phyloP scores from a whole-genome alignment of 768 basidiomycete genomes.

The Boletus tylopilopsis region DNA sequence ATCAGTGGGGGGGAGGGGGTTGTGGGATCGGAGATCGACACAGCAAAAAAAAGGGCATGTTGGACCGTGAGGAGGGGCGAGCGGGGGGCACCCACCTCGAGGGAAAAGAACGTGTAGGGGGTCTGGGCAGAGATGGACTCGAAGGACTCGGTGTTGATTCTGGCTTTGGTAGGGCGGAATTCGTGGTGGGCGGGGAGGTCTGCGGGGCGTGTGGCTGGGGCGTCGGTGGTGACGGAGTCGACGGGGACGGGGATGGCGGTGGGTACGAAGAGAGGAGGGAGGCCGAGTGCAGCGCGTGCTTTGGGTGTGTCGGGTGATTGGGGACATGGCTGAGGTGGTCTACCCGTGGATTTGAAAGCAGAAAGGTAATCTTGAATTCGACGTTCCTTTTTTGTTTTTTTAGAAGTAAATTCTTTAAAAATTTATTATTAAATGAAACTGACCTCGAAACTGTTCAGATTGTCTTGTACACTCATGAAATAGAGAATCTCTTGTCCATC shows the following conservation, averaged over 20 bases:
- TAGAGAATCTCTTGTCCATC: constrained; percentile 17
- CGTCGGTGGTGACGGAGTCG: background rate
- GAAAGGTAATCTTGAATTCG: constrained; percentile 52
- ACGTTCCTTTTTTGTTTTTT: too few species aligned
- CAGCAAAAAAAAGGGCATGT: too few species aligned
- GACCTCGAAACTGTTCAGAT: constrained; percentile 27
- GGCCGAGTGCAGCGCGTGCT: constrained; percentile 42
- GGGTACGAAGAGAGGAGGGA: constrained; percentile 53
- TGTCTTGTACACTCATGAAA: constrained; percentile 27
- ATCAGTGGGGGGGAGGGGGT: constrained; percentile 8
- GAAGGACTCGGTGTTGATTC: constrained; percentile 22
- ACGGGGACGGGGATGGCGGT: constrained; percentile 18
- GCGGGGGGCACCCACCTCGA: constrained; percentile 41
- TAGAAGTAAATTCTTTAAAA: too few species aligned
- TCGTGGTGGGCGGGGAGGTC: constrained; percentile 21
- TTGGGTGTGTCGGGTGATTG: constrained; percentile 41
- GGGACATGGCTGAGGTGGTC: constrained; percentile 47
- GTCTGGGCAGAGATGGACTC: constrained; percentile 40
- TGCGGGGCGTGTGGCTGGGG: constrained; percentile 7
- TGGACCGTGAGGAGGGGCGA: too few species aligned
- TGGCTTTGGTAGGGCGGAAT: constrained; percentile 25
- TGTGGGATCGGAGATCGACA: too few species aligned
- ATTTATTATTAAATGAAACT: too few species aligned
- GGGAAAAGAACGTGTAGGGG: constrained; percentile 34
- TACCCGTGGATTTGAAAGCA: constrained; percentile 44